phyloP scores from a whole-genome alignment of 805 yeast genomes.

The Yamadazyma tumulicola region DNA sequence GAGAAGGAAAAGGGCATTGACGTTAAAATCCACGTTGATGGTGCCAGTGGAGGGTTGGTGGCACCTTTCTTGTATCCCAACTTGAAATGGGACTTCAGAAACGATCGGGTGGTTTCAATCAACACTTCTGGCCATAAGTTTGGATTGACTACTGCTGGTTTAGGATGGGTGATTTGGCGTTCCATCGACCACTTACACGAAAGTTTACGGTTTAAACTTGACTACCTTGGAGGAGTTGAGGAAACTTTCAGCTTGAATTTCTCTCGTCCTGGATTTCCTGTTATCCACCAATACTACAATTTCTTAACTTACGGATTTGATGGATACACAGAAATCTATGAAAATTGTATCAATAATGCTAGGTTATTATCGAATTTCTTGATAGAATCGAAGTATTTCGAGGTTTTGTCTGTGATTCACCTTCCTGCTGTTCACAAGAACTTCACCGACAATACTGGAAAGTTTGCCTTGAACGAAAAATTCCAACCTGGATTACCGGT shows the following conservation, averaged over 20 bases:
- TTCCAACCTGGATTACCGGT: slow-evolving; percentile 83
- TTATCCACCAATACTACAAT: slow-evolving; percentile 82
- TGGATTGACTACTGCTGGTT: slow-evolving; percentile 86
- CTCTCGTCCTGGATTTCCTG: slow-evolving; percentile 91
- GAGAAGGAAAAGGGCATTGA: slow-evolving; percentile 63
- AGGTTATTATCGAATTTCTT: slow-evolving; percentile 60
- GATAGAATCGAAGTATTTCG: slow-evolving; percentile 64
- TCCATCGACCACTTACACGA: slow-evolving; percentile 61
- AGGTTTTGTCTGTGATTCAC: slow-evolving; percentile 76
- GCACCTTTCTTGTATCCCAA: slow-evolving; percentile 83
- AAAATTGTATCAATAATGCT: slow-evolving; percentile 66
- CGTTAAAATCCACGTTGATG: slow-evolving; percentile 89
- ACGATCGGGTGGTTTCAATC: slow-evolving; percentile 75
- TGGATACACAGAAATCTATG: slow-evolving; percentile 68
- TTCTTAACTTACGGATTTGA: slow-evolving; percentile 65
- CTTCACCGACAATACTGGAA: slow-evolving; percentile 13
- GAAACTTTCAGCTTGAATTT: slow-evolving; percentile 84
- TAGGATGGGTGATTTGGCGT: slow-evolving; percentile 91
- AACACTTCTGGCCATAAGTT: slow-evolving; percentile 92
- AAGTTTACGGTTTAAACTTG: slow-evolving; percentile 69
- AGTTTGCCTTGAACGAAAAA: slow-evolving; percentile 32
- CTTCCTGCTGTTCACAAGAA: slow-evolving; percentile 33
- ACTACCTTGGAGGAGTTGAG: slow-evolving; percentile 85
- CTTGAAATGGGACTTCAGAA: slow-evolving; percentile 77
- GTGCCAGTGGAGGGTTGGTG: slow-evolving; percentile 86